phyloP scores from a whole-genome alignment of 495 filamentous ascomycete genomes.

The Hypoxylon subgilvum region DNA sequence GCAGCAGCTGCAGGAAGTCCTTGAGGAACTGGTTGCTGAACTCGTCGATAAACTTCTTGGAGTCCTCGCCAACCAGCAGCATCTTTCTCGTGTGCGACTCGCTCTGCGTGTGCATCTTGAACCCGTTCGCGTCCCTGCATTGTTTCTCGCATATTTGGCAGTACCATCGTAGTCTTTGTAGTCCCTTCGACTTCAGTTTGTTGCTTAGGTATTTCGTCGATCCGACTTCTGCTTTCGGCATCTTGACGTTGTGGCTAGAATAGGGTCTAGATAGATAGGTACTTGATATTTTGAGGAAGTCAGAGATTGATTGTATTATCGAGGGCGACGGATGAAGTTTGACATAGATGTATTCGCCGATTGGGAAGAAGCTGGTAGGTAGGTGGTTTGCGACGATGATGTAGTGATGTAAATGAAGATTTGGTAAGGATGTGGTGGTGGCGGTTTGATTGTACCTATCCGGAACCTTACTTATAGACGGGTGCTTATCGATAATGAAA shows the following conservation, averaged over 20 bases:
- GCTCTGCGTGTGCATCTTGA: constrained; percentile 80
- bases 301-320: not conserved
- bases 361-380: not conserved
- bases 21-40: constrained; percentile 77
- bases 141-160: constrained; percentile 72
- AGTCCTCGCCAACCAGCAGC: constrained; percentile 81
- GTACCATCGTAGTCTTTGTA: constrained; percentile 86
- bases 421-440: not conserved
- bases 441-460: too few relatives aligned
- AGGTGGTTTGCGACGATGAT: constrained; percentile 11
- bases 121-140: constrained; percentile 73
- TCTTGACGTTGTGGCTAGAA: constrained; percentile 54
- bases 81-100: constrained; percentile 86
- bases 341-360: too few relatives aligned
- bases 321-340: not conserved
- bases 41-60: constrained; percentile 76
- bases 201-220: constrained; percentile 85
- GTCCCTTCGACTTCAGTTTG: constrained; percentile 86
- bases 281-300: not conserved
- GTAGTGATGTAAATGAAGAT: not conserved
- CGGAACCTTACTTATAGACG: too few relatives aligned
- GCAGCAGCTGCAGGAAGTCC: constrained; percentile 77
- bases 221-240: constrained; percentile 92
- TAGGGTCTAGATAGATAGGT: too few relatives aligned
- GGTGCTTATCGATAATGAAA: constrained; percentile 10